Evolutionary conservation across 2,329 filamentous ascomycete species (phyloP).

Genomic region (Emergomyces pasteurianus): DNA sequence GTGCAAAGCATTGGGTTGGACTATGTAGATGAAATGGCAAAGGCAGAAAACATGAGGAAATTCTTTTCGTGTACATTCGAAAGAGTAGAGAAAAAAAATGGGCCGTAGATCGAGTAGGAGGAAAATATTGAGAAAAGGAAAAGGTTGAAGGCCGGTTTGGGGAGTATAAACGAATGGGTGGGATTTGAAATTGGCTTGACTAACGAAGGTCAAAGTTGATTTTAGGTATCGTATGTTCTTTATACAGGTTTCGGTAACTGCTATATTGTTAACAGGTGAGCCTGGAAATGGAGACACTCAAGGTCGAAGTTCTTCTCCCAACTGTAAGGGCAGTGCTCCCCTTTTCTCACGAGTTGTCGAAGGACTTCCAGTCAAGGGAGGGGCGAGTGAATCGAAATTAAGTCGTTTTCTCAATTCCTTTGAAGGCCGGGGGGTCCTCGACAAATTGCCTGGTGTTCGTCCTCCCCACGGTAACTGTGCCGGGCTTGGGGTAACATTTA

Average conservation of each 20-base stretch:
- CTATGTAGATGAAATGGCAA: not conserved
- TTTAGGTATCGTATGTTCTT: not conserved
- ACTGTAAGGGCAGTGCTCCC: slow-evolving; percentile 49
- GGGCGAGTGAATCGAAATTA: slow-evolving; percentile 67
- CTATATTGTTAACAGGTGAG: not conserved
- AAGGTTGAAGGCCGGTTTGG: not conserved
- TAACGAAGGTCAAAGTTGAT: not conserved
- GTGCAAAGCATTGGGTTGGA: not conserved
- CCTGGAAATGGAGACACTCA: slow-evolving; percentile 17
- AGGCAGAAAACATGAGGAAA: not conserved
- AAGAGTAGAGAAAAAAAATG: not conserved
- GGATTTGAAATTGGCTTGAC: not conserved
- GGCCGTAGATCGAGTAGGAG: not conserved
- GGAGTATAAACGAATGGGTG: not conserved
- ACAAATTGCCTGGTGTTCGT: slow-evolving; percentile 40
- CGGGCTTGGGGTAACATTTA: slow-evolving; percentile 93
- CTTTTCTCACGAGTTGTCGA: slow-evolving; percentile 29
- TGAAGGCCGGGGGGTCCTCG: slow-evolving; percentile 57
- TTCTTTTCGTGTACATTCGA: not conserved
- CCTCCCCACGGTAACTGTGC: slow-evolving; percentile 69
- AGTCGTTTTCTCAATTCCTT: slow-evolving; percentile 63
- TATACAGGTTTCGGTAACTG: not conserved
- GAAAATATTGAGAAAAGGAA: not conserved
- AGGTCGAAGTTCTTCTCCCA: slow-evolving; percentile 52
- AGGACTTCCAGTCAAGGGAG: slow-evolving; percentile 40